phyloP scores from a whole-genome alignment of 208 protist species.

The Leishmania tarentolae region DNA sequence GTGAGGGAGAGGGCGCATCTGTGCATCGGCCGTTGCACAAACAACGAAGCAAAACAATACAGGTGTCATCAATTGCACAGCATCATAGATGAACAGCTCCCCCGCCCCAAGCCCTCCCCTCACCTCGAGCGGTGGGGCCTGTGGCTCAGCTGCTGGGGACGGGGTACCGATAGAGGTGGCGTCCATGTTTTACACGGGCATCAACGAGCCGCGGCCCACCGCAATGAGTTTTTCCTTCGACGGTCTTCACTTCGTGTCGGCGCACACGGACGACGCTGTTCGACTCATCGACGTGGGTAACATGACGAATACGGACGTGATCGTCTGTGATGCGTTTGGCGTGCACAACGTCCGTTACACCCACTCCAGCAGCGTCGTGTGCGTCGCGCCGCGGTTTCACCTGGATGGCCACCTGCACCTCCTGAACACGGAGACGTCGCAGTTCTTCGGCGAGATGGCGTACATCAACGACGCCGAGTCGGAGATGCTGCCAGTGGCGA shows the following conservation, averaged over 20 bases:
- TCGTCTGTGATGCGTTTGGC: conserved; percentile 61
- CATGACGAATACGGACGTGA: conserved; percentile 51
- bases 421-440: conserved; percentile 65
- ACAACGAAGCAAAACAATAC: neutral
- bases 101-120: conserved; percentile 6
- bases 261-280: conserved; percentile 78
- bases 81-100: conserved; percentile 4
- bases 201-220: conserved; percentile 75
- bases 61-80: neutral
- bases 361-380: conserved; percentile 62
- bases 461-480: conserved; percentile 61
- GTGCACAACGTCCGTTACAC: conserved; percentile 73
- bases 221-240: conserved; percentile 79
- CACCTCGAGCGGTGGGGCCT: conserved; percentile 11
- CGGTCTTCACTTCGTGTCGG: conserved; percentile 65
- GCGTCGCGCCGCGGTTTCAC: conserved; percentile 64
- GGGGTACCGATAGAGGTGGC: conserved; percentile 51
- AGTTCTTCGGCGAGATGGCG: conserved; percentile 67
- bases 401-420: conserved; percentile 85
- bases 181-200: conserved; percentile 70
- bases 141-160: conserved; percentile 3
- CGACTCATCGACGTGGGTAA: conserved; percentile 64
- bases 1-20: neutral
- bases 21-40: neutral
- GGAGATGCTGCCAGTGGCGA: conserved; percentile 39